These are phyloP conservation scores for Sporothrix globosa DNA, from an alignment of 2,329 filamentous ascomycete genomes.

Conservation along the genomic window DNA sequence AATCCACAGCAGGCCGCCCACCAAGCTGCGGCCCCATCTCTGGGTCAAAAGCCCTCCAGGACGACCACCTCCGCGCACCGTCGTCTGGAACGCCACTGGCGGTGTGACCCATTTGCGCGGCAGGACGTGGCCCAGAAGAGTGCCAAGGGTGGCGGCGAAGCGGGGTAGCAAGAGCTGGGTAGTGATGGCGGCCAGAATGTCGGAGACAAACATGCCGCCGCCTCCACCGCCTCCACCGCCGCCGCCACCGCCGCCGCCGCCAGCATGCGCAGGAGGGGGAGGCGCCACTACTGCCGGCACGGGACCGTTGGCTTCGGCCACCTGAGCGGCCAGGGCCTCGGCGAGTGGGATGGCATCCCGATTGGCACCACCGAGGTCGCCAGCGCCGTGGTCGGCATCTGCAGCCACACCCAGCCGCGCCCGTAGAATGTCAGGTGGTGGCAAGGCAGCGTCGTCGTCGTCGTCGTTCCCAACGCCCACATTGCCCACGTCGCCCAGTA, in stretches of 20 bases:
- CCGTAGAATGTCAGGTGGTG: slow-evolving; percentile 17
- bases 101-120: slow-evolving; percentile 68
- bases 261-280: background rate
- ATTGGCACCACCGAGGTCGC: slow-evolving; percentile 13
- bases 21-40: slow-evolving; percentile 84
- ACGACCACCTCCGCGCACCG: background rate
- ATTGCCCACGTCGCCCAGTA: slow-evolving; percentile 8
- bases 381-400: background rate
- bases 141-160: slow-evolving; percentile 77
- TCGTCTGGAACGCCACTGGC: slow-evolving; percentile 35
- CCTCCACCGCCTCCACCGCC: background rate
- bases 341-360: background rate
- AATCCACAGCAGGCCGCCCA: slow-evolving; percentile 87
- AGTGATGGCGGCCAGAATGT: slow-evolving; percentile 55
- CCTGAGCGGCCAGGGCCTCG: background rate
- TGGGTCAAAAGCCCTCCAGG: slow-evolving; percentile 70
- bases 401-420: background rate
- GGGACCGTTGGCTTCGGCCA: background rate
- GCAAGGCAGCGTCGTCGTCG: slow-evolving; percentile 38
- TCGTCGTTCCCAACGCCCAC: slow-evolving; percentile 38
- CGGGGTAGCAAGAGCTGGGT: slow-evolving; percentile 74
- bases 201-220: slow-evolving; percentile 42
- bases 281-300: background rate
- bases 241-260: slow-evolving; percentile 5
- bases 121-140: slow-evolving; percentile 68